These are phyloP conservation scores for Phyllosticta ampelicida DNA, from an alignment of 2,329 filamentous ascomycete genomes.

Conservation along the genomic window DNA sequence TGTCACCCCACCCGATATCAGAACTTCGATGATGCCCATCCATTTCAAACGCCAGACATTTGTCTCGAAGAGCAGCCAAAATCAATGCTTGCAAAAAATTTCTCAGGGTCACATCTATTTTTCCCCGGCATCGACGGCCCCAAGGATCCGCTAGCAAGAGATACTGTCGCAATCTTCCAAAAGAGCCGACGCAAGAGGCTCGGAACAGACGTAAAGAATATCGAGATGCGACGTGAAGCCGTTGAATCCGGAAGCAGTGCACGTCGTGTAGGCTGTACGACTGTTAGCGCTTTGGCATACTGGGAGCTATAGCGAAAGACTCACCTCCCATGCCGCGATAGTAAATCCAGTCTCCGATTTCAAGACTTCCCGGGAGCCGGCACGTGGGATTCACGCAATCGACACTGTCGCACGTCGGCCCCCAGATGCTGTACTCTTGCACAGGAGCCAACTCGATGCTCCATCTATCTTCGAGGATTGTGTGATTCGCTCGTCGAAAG, in stretches of 20 bases:
- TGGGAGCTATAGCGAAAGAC: background rate
- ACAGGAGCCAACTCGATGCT: background rate
- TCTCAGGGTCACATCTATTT: background rate
- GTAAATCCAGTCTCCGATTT: constrained; percentile 90
- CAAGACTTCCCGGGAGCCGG: constrained; percentile 58
- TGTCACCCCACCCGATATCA: too few relatives aligned
- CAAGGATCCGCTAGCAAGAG: background rate
- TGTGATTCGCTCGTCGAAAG: constrained; percentile 47
- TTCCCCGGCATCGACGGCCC: background rate
- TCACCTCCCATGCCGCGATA: constrained; percentile 77
- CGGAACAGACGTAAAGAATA: constrained; percentile 81
- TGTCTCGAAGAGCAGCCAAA: background rate
- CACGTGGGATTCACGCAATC: constrained; percentile 77
- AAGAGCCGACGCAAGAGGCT: constrained; percentile 67
- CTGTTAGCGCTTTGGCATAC: background rate
- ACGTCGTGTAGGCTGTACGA: constrained; percentile 68
- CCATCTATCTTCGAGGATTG: constrained; percentile 47
- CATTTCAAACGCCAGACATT: too few relatives aligned
- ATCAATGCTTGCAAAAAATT: background rate
- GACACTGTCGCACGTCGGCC: constrained; percentile 88
- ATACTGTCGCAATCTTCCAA: constrained; percentile 27
- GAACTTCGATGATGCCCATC: too few relatives aligned
- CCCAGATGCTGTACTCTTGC: constrained; percentile 71
- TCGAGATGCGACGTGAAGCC: constrained; percentile 82
- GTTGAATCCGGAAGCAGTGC: constrained; percentile 89